Evolutionary conservation across 2,329 filamentous ascomycete genomes (phyloP).

Genomic region (Aspergillus pseudoviridinutans): DNA sequence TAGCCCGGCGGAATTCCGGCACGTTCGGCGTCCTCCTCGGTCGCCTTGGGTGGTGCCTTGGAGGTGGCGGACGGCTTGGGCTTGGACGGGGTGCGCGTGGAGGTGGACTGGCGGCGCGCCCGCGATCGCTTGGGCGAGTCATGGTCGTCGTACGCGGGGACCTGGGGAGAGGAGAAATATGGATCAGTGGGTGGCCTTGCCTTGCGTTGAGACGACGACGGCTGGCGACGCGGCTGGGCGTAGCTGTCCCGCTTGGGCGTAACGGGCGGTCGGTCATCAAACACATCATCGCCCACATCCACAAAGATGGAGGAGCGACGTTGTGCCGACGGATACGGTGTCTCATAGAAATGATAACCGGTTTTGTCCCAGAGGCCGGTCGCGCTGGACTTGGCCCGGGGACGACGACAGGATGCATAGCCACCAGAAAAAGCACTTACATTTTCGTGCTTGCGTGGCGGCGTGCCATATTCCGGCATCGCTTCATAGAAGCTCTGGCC

Average conservation of each 20-base stretch:
- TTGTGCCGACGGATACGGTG: constrained; percentile 38
- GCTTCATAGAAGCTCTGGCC: constrained; percentile 46
- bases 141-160: constrained; percentile 53
- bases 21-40: constrained; percentile 60
- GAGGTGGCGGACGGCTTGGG: constrained; percentile 36
- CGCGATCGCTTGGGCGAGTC: constrained; percentile 47
- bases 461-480: constrained; percentile 48
- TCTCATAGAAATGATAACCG: constrained; percentile 3
- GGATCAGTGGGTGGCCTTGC: constrained; percentile 46
- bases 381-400: constrained; percentile 45
- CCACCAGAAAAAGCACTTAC: constrained; percentile 59
- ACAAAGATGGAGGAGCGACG: constrained; percentile 51
- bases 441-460: constrained; percentile 57
- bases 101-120: constrained; percentile 53
- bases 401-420: constrained; percentile 40
- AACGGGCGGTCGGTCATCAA: constrained; percentile 35
- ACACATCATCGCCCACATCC: constrained; percentile 55
- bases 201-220: constrained; percentile 35
- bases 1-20: constrained; percentile 80
- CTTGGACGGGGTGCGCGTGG: constrained; percentile 43
- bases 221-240: constrained; percentile 19
- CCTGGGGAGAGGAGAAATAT: constrained; percentile 52
- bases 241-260: constrained; percentile 20
- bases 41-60: constrained; percentile 49
- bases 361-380: constrained; percentile 17